Base-by-base conservation (phyloP, 2,329 filamentous ascomycete genomes). In the Rugonectria rugulosa region DNA sequence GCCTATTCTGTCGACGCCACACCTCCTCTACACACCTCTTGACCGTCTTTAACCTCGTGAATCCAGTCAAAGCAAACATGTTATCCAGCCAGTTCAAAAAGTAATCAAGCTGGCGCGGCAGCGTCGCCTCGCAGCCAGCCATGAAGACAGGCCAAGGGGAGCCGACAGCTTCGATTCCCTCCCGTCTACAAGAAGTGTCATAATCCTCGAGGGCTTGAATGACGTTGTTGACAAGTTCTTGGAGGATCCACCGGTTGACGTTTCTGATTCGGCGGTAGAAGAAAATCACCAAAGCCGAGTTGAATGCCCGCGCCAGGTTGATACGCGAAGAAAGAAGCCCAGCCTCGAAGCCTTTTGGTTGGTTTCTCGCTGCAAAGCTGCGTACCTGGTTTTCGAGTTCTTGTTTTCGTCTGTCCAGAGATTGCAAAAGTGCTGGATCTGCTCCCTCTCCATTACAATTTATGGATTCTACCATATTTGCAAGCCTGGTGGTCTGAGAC, bases 251-350 rank as follows among this genome's bases (percentile, higher is more conserved):
- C 2, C 42, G 48, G 6, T 57, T 52, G 2, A 53, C 37, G 17
- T 57, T 31, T 8, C 20, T 15, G n/a, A 57, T 32, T 2, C 54
- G 54, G 4, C 54, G 54, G 24, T 57, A 57, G 17, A 57, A 57
- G 42, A 57, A 53, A 8, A 57, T 57, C 24, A 57, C 32, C 6
- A 57, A 24, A 10, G 54, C 43, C 8, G 20, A 20, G 4, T 53
- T 53, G 5, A 57, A 43, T 3, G 54, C 54, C 7, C 34, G 29
- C 5, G 48, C 48, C 8, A 57, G 21, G n/a, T 27, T 26, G 2
- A 15, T 27, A 6, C 54, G 37, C 5, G 48, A 19, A 1, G 37
- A 20, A 5, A 4, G 9, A n/a, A 11, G 6, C 11, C n/a, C 2
- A 19, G 2, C 7, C 9, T 17, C 10, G 6, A 14, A 5, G 15